Base-by-base conservation (phyloP, 331 rosid genomes). In the Cydonia oblonga region DNA sequence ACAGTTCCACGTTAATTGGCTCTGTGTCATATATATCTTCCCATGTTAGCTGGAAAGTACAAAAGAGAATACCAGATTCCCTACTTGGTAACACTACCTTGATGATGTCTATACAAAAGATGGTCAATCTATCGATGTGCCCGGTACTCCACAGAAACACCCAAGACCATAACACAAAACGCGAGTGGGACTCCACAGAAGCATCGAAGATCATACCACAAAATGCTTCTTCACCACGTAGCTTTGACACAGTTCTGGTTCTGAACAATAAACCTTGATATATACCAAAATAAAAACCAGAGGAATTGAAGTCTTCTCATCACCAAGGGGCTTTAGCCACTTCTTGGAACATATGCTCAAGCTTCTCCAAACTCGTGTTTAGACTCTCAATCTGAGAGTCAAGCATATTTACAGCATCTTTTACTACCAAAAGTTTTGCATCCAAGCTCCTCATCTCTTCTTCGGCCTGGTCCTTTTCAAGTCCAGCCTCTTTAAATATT, bases 271-370 rank as follows among this genome's bases (percentile, higher is more conserved):
- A n/a, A n/a, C n/a, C n/a, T 33, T 33, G 8, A 8, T 11, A 8
- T 33, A 0, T 33, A 33, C 40, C 40, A 33, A 33, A 33, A 33
- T 30, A 33, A 25, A 16, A 16, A 25, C 6, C 22, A 28, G 22
- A 9, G n/a, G 28, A 18, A n/a, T n/a, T 38, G 12, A 60, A 23
- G 53, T 75, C 56, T 40, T 40, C 7, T 53, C 75, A 56, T 77
- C 77, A 81, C 91, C 91, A 89, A 66, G 88, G 76, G 80, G 88
- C 79, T 62, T 58, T 74, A 16, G 83, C 86, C 56, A 85, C 46
- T 59, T 80, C 83, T 69, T 68, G 62, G 73, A 89, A 87, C 77
- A 49, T 16, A 42, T 18, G 28, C 62, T 81, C 80, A 19, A 73
- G 69, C n/a, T 26, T 72, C 64, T 68, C 54, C 22, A 16, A 46